phyloP scores from a whole-genome alignment of 306 rosid genomes.

The Oemleria cerasiformis region DNA sequence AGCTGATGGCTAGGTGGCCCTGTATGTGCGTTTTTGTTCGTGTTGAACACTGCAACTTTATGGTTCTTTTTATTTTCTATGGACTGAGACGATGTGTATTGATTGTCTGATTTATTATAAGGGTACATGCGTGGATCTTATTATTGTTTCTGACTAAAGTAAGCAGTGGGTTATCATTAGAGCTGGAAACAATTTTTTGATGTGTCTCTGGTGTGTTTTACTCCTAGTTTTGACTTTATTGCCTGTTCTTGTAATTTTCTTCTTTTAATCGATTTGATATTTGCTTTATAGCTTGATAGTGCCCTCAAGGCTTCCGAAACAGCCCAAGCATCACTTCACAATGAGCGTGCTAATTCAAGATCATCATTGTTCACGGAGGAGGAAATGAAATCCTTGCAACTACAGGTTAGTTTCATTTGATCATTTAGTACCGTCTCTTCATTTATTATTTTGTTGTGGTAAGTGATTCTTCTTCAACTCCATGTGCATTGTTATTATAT shows the following conservation, averaged over 20 bases:
- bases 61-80: too few relatives aligned
- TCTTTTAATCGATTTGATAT: neutral
- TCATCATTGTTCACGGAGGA: slow-evolving; percentile 75
- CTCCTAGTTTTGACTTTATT: too few relatives aligned
- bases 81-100: neutral
- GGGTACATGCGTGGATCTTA: too few relatives aligned
- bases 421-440: neutral
- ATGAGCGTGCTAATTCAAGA: slow-evolving; percentile 75
- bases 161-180: neutral
- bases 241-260: too few relatives aligned
- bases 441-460: neutral
- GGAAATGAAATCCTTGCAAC: slow-evolving; percentile 84
- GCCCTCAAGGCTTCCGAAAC: slow-evolving; percentile 75
- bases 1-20: neutral
- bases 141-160: neutral
- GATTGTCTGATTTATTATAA: too few relatives aligned
- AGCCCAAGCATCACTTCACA: slow-evolving; percentile 68
- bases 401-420: slow-evolving; percentile 56
- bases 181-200: neutral
- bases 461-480: neutral
- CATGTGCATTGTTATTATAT: neutral
- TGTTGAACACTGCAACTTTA: neutral
- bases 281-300: slow-evolving; percentile 67
- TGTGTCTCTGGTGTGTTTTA: neutral
- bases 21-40: neutral